A percentile compares a stretch with the other conserved stretches of the same genome.
Evolutionary conservation across 1,139 yeast genomes (phyloP).

Genomic region (Meyerozyma smithsonii): DNA sequence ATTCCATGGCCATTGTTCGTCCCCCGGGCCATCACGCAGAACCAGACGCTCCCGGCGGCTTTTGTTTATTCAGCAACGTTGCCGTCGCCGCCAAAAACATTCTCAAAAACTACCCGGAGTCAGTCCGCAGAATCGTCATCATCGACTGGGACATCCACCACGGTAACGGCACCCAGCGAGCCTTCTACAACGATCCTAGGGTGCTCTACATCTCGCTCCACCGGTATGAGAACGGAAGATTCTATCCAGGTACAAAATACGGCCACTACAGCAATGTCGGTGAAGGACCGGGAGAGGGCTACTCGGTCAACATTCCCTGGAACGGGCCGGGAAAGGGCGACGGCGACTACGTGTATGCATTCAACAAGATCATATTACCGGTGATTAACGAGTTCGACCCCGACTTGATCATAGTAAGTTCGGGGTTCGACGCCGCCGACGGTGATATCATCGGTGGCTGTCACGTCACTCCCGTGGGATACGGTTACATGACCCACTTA

Average conservation of each 20-base stretch:
- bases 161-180: constrained; percentile 96
- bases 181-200: constrained; percentile 83
- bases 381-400: constrained; percentile 87
- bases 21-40: constrained; percentile 99
- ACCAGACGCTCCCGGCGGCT: constrained; percentile 95
- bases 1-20: constrained; percentile 89
- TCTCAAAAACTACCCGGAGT: constrained; percentile 78
- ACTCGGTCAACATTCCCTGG: constrained; percentile 91
- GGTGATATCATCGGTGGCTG: constrained; percentile 99
- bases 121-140: constrained; percentile 77
- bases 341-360: constrained; percentile 93
- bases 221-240: constrained; percentile 86
- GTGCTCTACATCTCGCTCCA: constrained; percentile 89
- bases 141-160: constrained; percentile 98
- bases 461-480: constrained; percentile 92
- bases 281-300: constrained; percentile 82
- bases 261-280: constrained; percentile 81
- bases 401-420: constrained; percentile 84
- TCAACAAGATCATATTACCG: constrained; percentile 84
- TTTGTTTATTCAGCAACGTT: constrained; percentile 91
- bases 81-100: constrained; percentile 95
- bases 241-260: constrained; percentile 87
- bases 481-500: constrained; percentile 94
- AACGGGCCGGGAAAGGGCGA: constrained; percentile 89
- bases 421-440: constrained; percentile 98